Percentiles rank a stretch among this genome's conserved stretches.
phyloP scores from a whole-genome alignment of 164 flowering plant species.

The Annona cherimola region DNA sequence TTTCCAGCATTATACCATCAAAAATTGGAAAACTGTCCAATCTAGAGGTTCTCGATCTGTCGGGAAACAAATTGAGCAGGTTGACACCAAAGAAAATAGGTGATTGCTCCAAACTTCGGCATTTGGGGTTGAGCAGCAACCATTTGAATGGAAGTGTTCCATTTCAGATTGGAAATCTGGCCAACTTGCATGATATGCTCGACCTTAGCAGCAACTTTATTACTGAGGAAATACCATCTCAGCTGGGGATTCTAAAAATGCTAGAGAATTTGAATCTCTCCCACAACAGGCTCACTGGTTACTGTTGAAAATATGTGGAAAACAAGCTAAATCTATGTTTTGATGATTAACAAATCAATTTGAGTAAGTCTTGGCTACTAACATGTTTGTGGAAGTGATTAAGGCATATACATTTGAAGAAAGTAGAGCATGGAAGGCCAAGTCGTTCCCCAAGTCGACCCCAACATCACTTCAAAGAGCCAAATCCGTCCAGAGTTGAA shows the following conservation, averaged over 20 bases:
- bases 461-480: too few species aligned
- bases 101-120: background rate
- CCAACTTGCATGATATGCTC: background rate
- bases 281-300: slow-evolving; percentile 3
- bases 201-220: slow-evolving; percentile 6
- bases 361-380: too few species aligned
- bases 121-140: background rate
- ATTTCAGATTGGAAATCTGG: slow-evolving; percentile 5
- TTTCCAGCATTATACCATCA: background rate
- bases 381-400: too few species aligned
- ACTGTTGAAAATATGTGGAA: too few species aligned
- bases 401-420: too few species aligned
- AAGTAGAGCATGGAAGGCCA: too few species aligned
- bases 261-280: slow-evolving; percentile 10
- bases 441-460: too few species aligned
- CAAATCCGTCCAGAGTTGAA: too few species aligned
- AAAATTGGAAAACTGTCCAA: background rate
- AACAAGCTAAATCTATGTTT: too few species aligned
- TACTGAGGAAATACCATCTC: background rate
- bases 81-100: background rate
- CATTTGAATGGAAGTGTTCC: slow-evolving; percentile 4
- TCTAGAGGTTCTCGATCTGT: background rate
- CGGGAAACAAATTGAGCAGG: background rate
- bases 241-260: slow-evolving; percentile 1
- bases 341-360: too few species aligned